A percentile compares a stretch with the other conserved stretches of the same genome.
These are phyloP conservation scores for Floccularia luteovirens DNA, from an alignment of 768 basidiomycete species.

Conservation along the genomic window DNA sequence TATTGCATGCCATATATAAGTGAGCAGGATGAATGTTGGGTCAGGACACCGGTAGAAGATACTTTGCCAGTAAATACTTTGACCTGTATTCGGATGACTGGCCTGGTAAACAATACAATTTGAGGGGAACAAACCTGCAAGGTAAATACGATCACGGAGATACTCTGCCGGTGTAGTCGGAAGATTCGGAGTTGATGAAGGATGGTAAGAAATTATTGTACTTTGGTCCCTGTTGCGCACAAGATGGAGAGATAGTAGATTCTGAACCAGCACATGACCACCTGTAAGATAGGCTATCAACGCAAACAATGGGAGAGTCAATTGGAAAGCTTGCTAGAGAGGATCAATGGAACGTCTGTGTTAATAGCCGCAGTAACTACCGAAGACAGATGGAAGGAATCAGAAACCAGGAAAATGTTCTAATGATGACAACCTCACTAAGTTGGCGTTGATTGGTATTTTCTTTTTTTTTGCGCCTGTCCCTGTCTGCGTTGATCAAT, in stretches of 20 bases:
- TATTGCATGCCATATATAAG: conserved; percentile 51
- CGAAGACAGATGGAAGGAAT: background rate
- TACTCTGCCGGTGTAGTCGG: conserved; percentile 32
- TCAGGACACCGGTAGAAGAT: conserved; percentile 34
- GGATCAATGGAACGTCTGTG: conserved; percentile 28
- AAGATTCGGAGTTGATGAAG: conserved; percentile 21
- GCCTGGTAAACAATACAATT: background rate
- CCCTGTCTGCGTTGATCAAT: background rate
- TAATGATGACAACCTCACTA: background rate
- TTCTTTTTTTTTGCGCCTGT: background rate
- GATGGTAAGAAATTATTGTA: conserved; percentile 46
- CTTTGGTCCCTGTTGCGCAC: conserved; percentile 34
- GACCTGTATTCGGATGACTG: background rate
- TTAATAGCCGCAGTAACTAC: conserved; percentile 21
- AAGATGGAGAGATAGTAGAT: conserved; percentile 41
- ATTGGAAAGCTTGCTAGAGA: conserved; percentile 19
- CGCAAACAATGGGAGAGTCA: background rate
- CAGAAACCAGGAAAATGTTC: background rate
- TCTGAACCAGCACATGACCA: conserved; percentile 30
- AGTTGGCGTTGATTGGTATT: background rate
- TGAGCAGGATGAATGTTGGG: conserved; percentile 47
- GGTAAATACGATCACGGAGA: conserved; percentile 38
- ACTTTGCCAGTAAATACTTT: conserved; percentile 35
- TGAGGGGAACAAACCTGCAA: conserved; percentile 25
- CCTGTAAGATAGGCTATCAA: conserved; percentile 9